A percentile compares a stretch with the other conserved stretches of the same genome.
These are phyloP conservation scores for Phytophthora pini DNA, from an alignment of 352 stramenopile genomes.

Conservation along the genomic window DNA sequence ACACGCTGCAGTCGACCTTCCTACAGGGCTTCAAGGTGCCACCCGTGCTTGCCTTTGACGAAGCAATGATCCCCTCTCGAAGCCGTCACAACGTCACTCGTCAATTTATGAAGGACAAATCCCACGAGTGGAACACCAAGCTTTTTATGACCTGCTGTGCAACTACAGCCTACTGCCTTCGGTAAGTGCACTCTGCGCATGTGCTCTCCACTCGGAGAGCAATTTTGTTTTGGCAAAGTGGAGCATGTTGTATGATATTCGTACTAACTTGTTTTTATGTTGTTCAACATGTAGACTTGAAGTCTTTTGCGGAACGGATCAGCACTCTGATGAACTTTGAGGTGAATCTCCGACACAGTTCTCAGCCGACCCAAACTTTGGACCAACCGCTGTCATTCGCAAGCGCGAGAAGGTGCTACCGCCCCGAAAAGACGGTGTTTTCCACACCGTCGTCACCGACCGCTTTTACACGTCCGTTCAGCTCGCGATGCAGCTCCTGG, in stretches of 20 bases:
- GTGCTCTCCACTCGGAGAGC: no score
- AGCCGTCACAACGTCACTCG: no score
- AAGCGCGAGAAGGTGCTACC: background rate
- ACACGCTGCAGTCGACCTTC: no score
- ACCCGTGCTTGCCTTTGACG: no score
- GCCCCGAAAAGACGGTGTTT: background rate
- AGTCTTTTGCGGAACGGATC: background rate
- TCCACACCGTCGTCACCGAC: background rate
- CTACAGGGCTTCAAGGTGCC: no score
- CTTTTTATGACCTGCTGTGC: no score
- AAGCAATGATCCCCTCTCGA: no score
- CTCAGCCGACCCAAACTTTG: background rate
- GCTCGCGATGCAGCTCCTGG: background rate
- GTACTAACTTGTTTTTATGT: background rate
- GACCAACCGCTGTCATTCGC: background rate
- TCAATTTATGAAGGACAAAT: no score
- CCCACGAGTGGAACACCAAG: no score
- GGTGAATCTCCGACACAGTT: background rate
- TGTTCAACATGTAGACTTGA: background rate
- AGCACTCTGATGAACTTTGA: background rate
- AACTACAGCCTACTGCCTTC: no score
- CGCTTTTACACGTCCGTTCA: conserved; percentile 1
- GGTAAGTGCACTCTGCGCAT: no score
- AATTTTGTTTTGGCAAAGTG: background rate
- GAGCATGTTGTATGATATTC: background rate